Conservation (phyloP, 1,284 basidiomycete species). For the Ceratobasidium sp. region DNA sequence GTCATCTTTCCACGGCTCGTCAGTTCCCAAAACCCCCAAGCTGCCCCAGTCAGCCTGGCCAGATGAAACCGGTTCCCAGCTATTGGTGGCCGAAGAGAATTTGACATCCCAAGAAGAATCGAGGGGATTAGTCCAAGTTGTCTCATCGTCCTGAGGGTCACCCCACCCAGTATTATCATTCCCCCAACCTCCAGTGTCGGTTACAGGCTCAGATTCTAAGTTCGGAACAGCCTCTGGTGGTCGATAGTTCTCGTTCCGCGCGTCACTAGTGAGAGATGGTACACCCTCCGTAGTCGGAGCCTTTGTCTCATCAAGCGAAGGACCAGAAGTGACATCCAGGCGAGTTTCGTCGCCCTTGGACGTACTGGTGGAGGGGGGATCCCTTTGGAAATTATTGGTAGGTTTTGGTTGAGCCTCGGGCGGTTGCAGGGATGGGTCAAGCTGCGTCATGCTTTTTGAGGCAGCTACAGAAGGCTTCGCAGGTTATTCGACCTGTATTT, state of each 20-base stretch:
- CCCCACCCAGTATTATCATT: conserved; percentile 1
- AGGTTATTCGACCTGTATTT: neutral
- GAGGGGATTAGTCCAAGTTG: neutral
- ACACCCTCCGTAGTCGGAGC: neutral
- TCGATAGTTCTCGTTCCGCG: conserved; percentile 8
- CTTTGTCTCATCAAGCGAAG: neutral
- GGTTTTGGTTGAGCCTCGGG: conserved; percentile 6
- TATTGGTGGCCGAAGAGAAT: neutral
- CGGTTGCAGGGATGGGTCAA: conserved; percentile 13
- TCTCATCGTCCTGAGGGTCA: neutral
- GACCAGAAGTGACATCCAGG: neutral
- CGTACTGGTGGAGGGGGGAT: neutral
- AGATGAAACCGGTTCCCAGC: neutral
- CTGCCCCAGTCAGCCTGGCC: conserved; percentile 7
- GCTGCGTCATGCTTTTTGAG: conserved; percentile 14
- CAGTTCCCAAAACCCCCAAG: conserved; percentile 25
- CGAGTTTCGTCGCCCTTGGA: neutral
- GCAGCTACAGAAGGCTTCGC: neutral
- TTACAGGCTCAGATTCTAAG: neutral
- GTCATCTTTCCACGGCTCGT: conserved; percentile 9
- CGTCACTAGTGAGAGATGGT: conserved; percentile 2
- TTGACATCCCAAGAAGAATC: neutral
- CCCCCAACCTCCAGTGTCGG: neutral
- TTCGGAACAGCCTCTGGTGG: conserved; percentile 30
- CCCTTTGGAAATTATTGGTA: neutral